Percentiles rank a stretch among this genome's conserved stretches.
These are phyloP conservation scores for Zoysia pacifica DNA, from an alignment of 176 grass and related monocot genomes.

Conservation along the genomic window DNA sequence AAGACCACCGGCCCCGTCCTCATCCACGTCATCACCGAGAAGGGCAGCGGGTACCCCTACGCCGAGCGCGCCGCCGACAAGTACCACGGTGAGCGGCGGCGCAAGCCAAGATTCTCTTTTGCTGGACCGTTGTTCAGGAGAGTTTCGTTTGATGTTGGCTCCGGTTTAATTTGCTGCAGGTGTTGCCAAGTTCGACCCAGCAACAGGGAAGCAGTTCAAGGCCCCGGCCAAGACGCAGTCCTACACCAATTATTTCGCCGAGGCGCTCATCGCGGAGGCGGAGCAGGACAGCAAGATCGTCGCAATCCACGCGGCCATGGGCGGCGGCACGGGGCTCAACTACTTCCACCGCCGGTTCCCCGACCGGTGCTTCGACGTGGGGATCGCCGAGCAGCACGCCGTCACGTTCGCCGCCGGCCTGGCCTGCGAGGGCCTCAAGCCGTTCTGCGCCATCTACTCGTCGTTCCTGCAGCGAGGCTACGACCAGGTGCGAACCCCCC, in stretches of 20 bases:
- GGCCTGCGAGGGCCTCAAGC: slow-evolving; percentile 93
- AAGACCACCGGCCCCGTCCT: slow-evolving; percentile 92
- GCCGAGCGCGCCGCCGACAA: slow-evolving; percentile 93
- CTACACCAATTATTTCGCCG: slow-evolving; percentile 93
- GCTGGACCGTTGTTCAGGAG: neutral
- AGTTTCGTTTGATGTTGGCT: neutral
- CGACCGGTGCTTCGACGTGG: slow-evolving; percentile 87
- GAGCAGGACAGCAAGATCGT: slow-evolving; percentile 85
- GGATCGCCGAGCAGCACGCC: slow-evolving; percentile 97
- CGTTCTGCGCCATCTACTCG: slow-evolving; percentile 96
- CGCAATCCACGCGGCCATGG: slow-evolving; percentile 97
- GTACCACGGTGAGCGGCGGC: slow-evolving; percentile 68
- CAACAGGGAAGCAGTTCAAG: slow-evolving; percentile 94
- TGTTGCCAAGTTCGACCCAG: slow-evolving; percentile 89
- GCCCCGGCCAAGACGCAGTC: slow-evolving; percentile 63
- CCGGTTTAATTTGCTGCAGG: slow-evolving; percentile 33
- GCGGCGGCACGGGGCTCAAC: slow-evolving; percentile 93
- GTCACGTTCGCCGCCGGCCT: slow-evolving; percentile 95
- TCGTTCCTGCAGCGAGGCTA: slow-evolving; percentile 97
- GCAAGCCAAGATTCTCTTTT: neutral
- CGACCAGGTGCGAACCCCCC: slow-evolving; percentile 52
- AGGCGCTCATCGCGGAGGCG: slow-evolving; percentile 89
- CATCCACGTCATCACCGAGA: slow-evolving; percentile 94
- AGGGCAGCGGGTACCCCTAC: slow-evolving; percentile 96
- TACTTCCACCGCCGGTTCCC: slow-evolving; percentile 97